Evolutionary conservation across 345 rosid genomes (phyloP).

Genomic region (Gossypium australe): DNA sequence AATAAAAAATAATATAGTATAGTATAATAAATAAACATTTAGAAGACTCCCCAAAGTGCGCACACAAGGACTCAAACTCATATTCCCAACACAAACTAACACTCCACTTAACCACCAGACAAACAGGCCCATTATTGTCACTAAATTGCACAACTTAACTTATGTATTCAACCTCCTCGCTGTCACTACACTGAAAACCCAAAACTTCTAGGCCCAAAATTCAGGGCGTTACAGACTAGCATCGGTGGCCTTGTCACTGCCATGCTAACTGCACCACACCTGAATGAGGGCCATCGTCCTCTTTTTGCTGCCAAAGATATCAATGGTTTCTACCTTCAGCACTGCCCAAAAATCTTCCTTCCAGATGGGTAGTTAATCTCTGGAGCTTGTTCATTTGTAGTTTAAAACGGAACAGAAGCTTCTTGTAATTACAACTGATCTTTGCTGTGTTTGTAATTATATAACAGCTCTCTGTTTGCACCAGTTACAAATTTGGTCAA

Average conservation of each 20-base stretch:
- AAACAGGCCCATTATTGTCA: no score
- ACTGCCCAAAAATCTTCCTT: constrained; percentile 41
- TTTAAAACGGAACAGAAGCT: neutral
- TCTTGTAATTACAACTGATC: neutral
- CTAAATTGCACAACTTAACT: no score
- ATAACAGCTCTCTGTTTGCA: neutral
- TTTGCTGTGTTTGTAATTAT: neutral
- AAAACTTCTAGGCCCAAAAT: no score
- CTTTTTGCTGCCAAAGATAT: constrained; percentile 14
- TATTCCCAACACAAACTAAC: no score
- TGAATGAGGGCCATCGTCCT: neutral
- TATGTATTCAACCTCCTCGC: no score
- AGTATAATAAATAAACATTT: no score
- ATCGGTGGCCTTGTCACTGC: constrained; percentile 64
- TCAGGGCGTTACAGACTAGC: no score
- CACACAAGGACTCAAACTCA: no score
- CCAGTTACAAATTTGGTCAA: constrained; percentile 5
- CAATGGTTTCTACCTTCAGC: constrained; percentile 26
- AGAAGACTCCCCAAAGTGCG: no score
- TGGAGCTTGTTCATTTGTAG: neutral
- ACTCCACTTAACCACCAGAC: no score
- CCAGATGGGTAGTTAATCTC: constrained; percentile 21
- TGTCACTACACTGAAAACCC: no score
- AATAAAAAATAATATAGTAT: no score
- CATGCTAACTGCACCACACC: constrained; percentile 52